Evolutionary conservation across 1,284 basidiomycete genomes (phyloP).

Genomic region (Cryptococcus jaspeensis): DNA sequence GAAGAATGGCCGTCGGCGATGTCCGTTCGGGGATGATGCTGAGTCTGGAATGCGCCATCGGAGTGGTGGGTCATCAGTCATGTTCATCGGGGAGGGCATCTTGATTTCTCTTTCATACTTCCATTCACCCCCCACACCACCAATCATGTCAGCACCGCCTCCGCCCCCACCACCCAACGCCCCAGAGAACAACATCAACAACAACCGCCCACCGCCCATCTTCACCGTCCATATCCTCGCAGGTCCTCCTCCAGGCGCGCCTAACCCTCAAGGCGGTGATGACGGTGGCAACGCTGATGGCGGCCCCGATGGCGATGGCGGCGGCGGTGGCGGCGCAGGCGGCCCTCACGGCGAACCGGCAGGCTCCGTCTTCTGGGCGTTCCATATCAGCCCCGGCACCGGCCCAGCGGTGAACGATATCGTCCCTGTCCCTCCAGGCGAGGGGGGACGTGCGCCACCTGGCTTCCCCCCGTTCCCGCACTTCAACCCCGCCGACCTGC

Average conservation of each 20-base stretch:
- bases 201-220: not conserved
- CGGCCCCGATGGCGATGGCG: not conserved
- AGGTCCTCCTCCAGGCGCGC: not conserved
- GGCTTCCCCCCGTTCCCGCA: not conserved
- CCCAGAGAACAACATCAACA: not conserved
- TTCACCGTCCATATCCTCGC: constrained; percentile 11
- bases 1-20: not conserved
- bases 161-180: not conserved
- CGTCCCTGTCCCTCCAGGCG: not conserved
- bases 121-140: not conserved
- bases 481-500: not conserved
- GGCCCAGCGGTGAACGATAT: not conserved
- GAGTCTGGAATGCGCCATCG: too few relatives aligned
- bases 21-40: too few relatives aligned
- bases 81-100: not conserved
- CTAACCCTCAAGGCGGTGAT: not conserved
- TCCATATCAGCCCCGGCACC: constrained; percentile 12
- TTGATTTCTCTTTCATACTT: not conserved
- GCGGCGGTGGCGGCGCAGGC: not conserved
- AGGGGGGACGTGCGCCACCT: not conserved
- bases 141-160: not conserved
- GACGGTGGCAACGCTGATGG: not conserved
- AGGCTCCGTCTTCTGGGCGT: constrained; percentile 8
- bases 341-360: not conserved
- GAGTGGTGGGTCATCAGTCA: not conserved